Conservation (phyloP, 768 basidiomycete species). For the Leccinum barrowsii region DNA sequence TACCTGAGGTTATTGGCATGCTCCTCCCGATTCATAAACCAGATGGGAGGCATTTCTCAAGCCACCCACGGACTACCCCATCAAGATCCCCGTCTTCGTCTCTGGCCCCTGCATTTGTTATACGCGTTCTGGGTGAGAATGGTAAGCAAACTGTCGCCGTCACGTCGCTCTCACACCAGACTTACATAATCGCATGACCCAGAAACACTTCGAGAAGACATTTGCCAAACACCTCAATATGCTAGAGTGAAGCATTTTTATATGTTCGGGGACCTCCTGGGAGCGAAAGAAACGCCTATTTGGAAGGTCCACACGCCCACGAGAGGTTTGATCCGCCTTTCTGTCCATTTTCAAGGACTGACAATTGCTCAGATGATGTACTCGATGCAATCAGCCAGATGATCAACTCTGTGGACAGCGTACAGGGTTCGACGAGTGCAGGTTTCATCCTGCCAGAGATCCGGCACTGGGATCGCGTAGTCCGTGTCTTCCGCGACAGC, state of each 20-base stretch:
- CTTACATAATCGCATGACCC: neutral
- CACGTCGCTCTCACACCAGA: neutral
- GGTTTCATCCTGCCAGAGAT: conserved; percentile 6
- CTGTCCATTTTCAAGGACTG: neutral
- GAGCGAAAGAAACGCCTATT: conserved; percentile 5
- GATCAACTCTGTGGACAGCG: conserved; percentile 12
- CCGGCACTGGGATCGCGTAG: conserved; percentile 9
- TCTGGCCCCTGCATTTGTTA: conserved; percentile 15
- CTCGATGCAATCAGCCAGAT: conserved; percentile 5
- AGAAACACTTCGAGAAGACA: conserved; percentile 20
- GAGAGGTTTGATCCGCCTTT: conserved; percentile 2
- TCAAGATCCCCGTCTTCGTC: conserved; percentile 6
- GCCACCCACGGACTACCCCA: neutral
- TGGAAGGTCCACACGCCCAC: conserved; percentile 11
- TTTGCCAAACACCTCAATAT: conserved; percentile 14
- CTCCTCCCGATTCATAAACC: conserved; percentile 7
- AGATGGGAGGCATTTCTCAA: neutral
- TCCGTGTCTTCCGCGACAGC: neutral
- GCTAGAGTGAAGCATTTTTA: conserved; percentile 16
- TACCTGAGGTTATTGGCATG: conserved; percentile 11
- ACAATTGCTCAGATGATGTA: conserved; percentile 2
- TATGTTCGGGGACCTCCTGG: conserved; percentile 9
- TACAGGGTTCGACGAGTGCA: conserved; percentile 5
- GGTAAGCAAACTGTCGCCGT: neutral
- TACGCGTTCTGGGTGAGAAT: conserved; percentile 12